A percentile compares a stretch with the other conserved stretches of the same genome.
phyloP scores from a whole-genome alignment of 805 yeast species.

The Wickerhamomyces bisporus region DNA sequence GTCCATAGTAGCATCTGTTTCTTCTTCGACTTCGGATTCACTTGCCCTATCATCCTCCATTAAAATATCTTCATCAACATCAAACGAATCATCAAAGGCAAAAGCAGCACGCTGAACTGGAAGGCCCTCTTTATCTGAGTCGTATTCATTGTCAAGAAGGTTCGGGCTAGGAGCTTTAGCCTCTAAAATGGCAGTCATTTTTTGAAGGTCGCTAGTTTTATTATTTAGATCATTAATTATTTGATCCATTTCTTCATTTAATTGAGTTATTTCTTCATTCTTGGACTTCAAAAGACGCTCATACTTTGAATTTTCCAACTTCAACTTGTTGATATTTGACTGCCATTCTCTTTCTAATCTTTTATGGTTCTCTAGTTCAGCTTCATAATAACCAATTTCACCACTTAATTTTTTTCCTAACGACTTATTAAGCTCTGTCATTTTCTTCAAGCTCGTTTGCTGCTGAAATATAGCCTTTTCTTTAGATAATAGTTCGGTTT shows the following conservation, averaged over 20 bases:
- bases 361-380: conserved; percentile 11
- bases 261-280: conserved; percentile 11
- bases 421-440: conserved; percentile 10
- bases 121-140: conserved; percentile 3
- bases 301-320: not conserved
- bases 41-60: conserved; percentile 1
- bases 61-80: not conserved
- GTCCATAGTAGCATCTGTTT: not conserved
- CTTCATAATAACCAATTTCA: conserved; percentile 15
- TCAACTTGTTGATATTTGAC: not conserved
- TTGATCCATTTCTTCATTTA: conserved; percentile 14
- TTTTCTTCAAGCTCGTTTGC: conserved; percentile 5
- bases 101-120: not conserved
- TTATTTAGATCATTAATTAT: conserved; percentile 6
- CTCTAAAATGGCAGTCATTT: conserved; percentile 1
- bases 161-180: too few relatives aligned
- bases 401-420: conserved; percentile 10
- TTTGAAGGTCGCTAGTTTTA: conserved; percentile 2
- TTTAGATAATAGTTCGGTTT: conserved; percentile 26
- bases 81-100: conserved; percentile 1
- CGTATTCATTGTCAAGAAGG: not conserved
- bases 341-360: conserved; percentile 13
- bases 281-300: conserved; percentile 3
- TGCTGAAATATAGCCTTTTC: conserved; percentile 18
- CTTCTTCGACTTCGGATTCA: not conserved